Evolutionary conservation across 768 basidiomycete species (phyloP), one percentile per base, ranked within the genome.

Genomic region (Leccinum truebloodii): DNA sequence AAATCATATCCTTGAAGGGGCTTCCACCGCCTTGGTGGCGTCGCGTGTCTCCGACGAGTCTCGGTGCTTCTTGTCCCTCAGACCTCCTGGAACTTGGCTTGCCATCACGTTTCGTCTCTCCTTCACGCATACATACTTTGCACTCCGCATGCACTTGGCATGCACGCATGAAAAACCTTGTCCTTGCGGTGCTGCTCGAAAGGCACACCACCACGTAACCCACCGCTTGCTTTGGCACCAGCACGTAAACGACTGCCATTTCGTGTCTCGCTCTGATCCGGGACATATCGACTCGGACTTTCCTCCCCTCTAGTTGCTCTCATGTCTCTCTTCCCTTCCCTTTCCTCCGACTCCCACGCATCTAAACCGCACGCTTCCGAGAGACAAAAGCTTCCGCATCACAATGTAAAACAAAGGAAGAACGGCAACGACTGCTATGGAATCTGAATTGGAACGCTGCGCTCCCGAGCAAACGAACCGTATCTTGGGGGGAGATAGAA

Each of bases 131-230:
- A 34, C 34, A 18, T n/a, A 39, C 32, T 35, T 13, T 50, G 10
- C 44, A 46, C 44, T 20, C 44, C 44, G 20, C 44, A 46, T 46
- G 12, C 46, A 37, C n/a, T 32, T 32, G 41, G 41, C 41, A 20
- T 20, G 10, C 41, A n/a, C 26, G 44, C 52, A 18, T 20, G 52
- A 55, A 48, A 71, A 71, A 72, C 66, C 66, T 69, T 70, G 65
- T 67, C 69, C 70, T 72, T 72, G 69, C 69, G 59, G 70, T 71
- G 71, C 69, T 64, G 44, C n/a, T 44, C n/a, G 55, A 61, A 37
- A 71, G 65, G 67, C 55, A 71, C 70, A 54, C 58, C 52, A 34
- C 37, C 28, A 46, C 67, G 48, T 63, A 63, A 66, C 67, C 2
- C 20, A 46, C 20, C 44, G 41, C n/a, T 44, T 44, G 41, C 41